Evolutionary conservation across 495 filamentous ascomycete genomes (phyloP).

Genomic region (Letharia lupina): DNA sequence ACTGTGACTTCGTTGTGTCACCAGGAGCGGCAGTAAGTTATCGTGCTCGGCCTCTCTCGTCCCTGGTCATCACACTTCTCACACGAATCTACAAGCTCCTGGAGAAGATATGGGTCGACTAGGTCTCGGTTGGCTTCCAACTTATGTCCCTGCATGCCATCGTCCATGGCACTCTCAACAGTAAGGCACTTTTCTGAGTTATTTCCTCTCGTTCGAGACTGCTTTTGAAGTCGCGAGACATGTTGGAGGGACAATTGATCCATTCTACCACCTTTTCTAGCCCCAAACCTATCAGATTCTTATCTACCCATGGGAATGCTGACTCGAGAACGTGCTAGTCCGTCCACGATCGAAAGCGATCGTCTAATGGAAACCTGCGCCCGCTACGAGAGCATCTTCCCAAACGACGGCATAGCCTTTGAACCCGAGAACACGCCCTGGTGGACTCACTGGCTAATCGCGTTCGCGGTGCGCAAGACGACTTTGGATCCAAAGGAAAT

Average conservation of each 20-base stretch:
- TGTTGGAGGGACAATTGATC: too few species aligned
- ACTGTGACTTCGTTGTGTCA: background rate
- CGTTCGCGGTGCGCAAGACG: conserved; percentile 5
- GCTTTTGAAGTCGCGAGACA: too few species aligned
- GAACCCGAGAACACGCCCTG: conserved; percentile 6
- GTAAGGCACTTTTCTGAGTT: too few species aligned
- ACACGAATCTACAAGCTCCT: background rate
- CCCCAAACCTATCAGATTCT: too few species aligned
- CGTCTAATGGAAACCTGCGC: conserved; percentile 4
- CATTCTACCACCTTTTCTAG: too few species aligned
- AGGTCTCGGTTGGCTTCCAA: conserved; percentile 7
- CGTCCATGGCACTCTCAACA: conserved; percentile 6
- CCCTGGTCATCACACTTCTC: background rate
- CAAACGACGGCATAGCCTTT: conserved; percentile 1
- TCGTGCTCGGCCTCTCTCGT: background rate
- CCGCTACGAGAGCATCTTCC: conserved; percentile 3
- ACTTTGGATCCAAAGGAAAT: background rate
- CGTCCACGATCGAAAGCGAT: background rate
- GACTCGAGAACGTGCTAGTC: too few species aligned
- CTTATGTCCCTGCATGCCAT: background rate
- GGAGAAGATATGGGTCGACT: background rate
- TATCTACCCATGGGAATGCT: too few species aligned
- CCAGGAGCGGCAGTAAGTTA: background rate
- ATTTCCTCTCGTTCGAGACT: too few species aligned
- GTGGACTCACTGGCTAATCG: conserved; percentile 3